Conservation (phyloP, 768 basidiomycete genomes). For the Trametes elegans region DNA sequence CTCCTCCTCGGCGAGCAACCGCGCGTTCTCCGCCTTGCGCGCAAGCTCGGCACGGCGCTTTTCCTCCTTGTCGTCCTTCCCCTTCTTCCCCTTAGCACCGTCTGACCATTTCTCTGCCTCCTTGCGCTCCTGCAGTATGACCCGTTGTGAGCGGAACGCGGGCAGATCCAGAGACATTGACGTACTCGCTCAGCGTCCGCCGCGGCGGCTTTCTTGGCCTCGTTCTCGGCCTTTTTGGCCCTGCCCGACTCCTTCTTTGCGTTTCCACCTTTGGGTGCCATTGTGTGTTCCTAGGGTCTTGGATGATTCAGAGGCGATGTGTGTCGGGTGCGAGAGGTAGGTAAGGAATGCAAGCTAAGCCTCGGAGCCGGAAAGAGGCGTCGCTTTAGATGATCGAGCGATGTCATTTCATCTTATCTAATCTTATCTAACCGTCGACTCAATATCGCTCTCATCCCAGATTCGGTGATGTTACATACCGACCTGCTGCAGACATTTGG, state of each 20-base stretch:
- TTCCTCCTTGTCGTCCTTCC: conserved; percentile 74
- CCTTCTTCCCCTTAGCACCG: conserved; percentile 49
- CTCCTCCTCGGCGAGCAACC: conserved; percentile 88
- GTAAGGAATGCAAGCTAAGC: not conserved
- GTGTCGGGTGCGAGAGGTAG: not conserved
- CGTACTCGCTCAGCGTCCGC: conserved; percentile 59
- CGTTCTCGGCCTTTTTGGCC: conserved; percentile 91
- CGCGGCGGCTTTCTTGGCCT: conserved; percentile 71
- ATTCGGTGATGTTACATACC: too few relatives aligned
- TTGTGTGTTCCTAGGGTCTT: conserved; percentile 26
- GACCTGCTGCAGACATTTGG: too few relatives aligned
- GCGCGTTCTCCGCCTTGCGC: conserved; percentile 84
- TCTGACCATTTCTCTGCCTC: conserved; percentile 70
- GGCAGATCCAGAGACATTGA: not conserved
- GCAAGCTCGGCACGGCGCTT: conserved; percentile 79
- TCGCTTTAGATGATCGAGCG: not conserved
- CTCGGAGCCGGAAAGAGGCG: not conserved
- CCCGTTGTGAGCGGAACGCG: not conserved
- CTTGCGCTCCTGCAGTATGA: conserved; percentile 55
- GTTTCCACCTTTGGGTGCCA: conserved; percentile 89
- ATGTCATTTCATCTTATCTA: conserved; percentile 2
- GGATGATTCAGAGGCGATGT: not conserved
- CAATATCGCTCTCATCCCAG: not conserved
- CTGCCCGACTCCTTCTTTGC: conserved; percentile 90
- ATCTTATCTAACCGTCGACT: not conserved